A percentile compares a stretch with the other conserved stretches of the same genome.
Conservation (phyloP, 805 yeast species). For the Candida corydali region DNA sequence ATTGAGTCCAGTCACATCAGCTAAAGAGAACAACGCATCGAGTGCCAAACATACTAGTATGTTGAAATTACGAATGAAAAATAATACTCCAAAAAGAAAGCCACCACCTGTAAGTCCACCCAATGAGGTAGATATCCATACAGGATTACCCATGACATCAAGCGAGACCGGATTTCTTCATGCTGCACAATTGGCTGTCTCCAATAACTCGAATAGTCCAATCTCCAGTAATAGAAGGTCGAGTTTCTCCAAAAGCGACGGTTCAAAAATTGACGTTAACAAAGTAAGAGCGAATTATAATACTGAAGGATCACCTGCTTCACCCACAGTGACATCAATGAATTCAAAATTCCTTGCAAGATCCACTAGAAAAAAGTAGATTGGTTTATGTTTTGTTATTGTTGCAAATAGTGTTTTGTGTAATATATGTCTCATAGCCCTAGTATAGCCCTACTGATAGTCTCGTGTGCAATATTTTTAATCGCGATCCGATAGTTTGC, state of each 20-base stretch:
- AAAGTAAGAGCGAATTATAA: neutral
- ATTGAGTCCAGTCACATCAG: neutral
- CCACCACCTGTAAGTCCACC: conserved; percentile 9
- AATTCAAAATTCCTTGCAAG: conserved; percentile 61
- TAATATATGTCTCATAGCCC: conserved; percentile 3
- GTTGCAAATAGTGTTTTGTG: too few species aligned
- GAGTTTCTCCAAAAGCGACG: conserved; percentile 32
- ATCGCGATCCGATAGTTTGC: too few species aligned
- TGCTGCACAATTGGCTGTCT: conserved; percentile 43
- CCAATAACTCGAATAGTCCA: conserved; percentile 23
- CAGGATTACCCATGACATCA: conserved; percentile 21
- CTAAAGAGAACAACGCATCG: neutral
- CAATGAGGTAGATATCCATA: conserved; percentile 23
- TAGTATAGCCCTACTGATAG: neutral
- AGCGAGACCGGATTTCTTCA: conserved; percentile 27
- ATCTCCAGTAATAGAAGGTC: conserved; percentile 26
- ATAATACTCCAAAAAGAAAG: conserved; percentile 5
- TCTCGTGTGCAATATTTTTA: conserved; percentile 1
- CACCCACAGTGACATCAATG: conserved; percentile 43
- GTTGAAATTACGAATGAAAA: conserved; percentile 3
- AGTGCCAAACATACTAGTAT: conserved; percentile 1
- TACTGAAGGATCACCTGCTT: neutral
- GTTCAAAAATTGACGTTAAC: conserved; percentile 3
- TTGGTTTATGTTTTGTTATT: neutral
- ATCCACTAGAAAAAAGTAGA: conserved; percentile 42